These are phyloP conservation scores for Krasilnikovozyma curviuscula DNA, from an alignment of 768 basidiomycete genomes.

Conservation along the genomic window DNA sequence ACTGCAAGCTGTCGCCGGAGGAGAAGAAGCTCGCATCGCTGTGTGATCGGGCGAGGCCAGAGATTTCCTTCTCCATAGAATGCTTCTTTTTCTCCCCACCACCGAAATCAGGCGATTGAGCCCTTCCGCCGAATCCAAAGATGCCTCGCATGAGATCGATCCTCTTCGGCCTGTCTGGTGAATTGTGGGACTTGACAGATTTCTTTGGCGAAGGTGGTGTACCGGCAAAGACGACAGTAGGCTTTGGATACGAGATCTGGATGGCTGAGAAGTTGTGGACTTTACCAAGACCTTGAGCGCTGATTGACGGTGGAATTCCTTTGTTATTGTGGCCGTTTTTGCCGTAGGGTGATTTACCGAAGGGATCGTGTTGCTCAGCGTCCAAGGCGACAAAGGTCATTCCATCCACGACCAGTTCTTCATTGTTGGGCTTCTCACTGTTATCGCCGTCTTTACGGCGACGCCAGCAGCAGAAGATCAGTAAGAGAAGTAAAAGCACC, in stretches of 20 bases:
- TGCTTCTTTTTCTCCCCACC: neutral
- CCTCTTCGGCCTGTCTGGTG: neutral
- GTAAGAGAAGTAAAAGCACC: slow-evolving; percentile 3
- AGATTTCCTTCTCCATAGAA: neutral
- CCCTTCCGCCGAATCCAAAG: neutral
- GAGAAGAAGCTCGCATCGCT: slow-evolving; percentile 2
- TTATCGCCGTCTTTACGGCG: neutral
- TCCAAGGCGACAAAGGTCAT: neutral
- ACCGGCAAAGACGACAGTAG: neutral
- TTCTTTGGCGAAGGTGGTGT: neutral
- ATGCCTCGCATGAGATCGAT: slow-evolving; percentile 6
- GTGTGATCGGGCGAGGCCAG: neutral
- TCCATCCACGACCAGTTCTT: neutral
- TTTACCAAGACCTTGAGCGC: neutral
- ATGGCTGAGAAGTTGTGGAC: too few relatives aligned
- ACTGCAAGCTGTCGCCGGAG: too few relatives aligned
- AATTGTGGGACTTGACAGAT: neutral
- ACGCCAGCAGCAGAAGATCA: slow-evolving; percentile 9
- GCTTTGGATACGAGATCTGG: too few relatives aligned
- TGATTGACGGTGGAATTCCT: neutral
- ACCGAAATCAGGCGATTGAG: neutral
- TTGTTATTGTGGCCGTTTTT: neutral
- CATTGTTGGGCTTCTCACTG: neutral
- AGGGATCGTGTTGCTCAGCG: neutral
- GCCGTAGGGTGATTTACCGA: neutral